Conservation (phyloP, 1,284 basidiomycete genomes). For the Ceratobasidium sp. region DNA sequence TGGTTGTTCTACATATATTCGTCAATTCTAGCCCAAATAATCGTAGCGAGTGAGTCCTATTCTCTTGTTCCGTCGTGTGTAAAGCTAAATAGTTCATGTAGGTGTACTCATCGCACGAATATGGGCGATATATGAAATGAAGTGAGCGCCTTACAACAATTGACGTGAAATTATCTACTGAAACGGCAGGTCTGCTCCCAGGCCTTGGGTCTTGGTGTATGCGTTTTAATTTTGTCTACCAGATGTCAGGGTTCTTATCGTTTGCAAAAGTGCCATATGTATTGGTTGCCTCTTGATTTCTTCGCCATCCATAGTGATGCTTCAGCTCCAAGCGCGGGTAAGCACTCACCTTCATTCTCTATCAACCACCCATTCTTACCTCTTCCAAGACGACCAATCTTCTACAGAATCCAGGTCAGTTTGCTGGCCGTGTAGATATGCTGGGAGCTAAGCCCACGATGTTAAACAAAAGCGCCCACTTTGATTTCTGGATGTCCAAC, state of each 20-base stretch:
- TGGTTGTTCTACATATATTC: slow-evolving; percentile 42
- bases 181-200: neutral
- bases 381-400: neutral
- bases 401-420: slow-evolving; percentile 8
- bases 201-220: slow-evolving; percentile 11
- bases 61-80: neutral
- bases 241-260: neutral
- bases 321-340: slow-evolving; percentile 15
- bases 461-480: neutral
- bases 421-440: too few species aligned
- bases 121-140: slow-evolving; percentile 28
- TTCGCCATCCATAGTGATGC: slow-evolving; percentile 11
- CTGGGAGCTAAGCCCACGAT: too few species aligned
- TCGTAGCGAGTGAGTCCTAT: slow-evolving; percentile 25
- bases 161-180: neutral
- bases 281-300: neutral
- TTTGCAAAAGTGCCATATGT: slow-evolving; percentile 15
- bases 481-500: slow-evolving; percentile 17
- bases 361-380: neutral
- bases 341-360: neutral
- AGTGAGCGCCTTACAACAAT: neutral
- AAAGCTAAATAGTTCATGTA: neutral
- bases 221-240: neutral
- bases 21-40: slow-evolving; percentile 27
- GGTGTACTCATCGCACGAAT: slow-evolving; percentile 23